These are phyloP conservation scores for Proliferodiscus dingleyae DNA, from an alignment of 2,329 filamentous ascomycete species.

Conservation along the genomic window DNA sequence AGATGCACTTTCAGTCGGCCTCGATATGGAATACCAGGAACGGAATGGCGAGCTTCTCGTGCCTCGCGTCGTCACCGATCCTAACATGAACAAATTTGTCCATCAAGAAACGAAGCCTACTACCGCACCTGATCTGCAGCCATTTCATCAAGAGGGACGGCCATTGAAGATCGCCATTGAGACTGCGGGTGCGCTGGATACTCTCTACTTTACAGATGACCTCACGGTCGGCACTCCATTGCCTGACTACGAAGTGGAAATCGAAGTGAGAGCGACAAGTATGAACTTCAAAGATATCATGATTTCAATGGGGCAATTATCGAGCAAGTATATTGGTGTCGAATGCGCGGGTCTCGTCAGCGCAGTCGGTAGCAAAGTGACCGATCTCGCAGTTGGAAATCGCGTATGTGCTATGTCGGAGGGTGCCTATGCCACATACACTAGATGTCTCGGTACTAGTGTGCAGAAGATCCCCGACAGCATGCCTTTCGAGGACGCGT, in stretches of 20 bases:
- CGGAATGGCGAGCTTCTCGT: conserved; percentile 26
- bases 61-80: conserved; percentile 21
- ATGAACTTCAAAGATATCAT: conserved; percentile 36
- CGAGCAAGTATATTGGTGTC: conserved; percentile 29
- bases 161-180: conserved; percentile 23
- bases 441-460: conserved; percentile 26
- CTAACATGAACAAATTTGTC: conserved; percentile 35
- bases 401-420: conserved; percentile 31
- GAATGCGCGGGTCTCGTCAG: conserved; percentile 33
- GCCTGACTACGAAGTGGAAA: conserved; percentile 22
- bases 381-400: conserved; percentile 30
- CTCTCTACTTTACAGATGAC: conserved; percentile 26
- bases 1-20: neutral
- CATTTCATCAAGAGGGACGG: conserved; percentile 34
- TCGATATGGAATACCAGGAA: conserved; percentile 25
- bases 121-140: conserved; percentile 33
- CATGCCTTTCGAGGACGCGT: conserved; percentile 26
- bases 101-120: conserved; percentile 39
- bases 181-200: conserved; percentile 25
- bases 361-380: conserved; percentile 28
- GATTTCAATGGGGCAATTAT: conserved; percentile 33
- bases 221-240: conserved; percentile 17
- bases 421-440: conserved; percentile 31
- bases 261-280: conserved; percentile 30
- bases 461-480: conserved; percentile 22